Conservation (phyloP, 768 basidiomycete species). For the Trametes meyenii region DNA sequence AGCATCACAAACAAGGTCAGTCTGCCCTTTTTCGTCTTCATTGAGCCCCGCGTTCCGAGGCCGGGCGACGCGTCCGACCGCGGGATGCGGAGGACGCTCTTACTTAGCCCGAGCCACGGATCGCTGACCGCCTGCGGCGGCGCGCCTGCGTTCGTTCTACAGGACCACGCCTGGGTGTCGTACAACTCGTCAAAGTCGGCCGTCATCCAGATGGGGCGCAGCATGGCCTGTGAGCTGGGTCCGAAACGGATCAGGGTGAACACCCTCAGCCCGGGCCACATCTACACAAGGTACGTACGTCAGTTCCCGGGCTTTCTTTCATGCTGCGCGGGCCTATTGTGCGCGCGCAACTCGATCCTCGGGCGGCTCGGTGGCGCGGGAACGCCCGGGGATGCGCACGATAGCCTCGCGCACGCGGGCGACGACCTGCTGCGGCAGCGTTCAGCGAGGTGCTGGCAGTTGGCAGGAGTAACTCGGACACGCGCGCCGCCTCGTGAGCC, state of each 20-base stretch:
- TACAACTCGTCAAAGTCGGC: conserved; percentile 81
- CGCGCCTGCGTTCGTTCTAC: conserved; percentile 2
- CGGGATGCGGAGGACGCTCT: not conserved
- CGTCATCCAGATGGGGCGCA: conserved; percentile 78
- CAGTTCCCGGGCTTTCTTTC: too few relatives aligned
- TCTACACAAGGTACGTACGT: conserved; percentile 60
- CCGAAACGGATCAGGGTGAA: conserved; percentile 70
- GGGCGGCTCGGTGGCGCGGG: too few relatives aligned
- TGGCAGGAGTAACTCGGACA: not conserved
- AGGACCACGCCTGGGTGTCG: conserved; percentile 77
- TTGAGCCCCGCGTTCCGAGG: too few relatives aligned
- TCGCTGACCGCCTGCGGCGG: conserved; percentile 1
- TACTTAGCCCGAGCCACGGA: not conserved
- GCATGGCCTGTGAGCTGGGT: conserved; percentile 82
- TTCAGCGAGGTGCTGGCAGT: too few relatives aligned
- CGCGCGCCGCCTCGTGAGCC: conserved; percentile 4
- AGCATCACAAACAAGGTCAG: conserved; percentile 67
- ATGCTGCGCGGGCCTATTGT: too few relatives aligned
- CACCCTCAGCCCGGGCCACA: conserved; percentile 74
- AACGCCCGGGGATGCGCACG: too few relatives aligned
- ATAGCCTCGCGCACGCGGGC: too few relatives aligned
- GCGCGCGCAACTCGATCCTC: too few relatives aligned
- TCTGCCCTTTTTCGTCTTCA: not conserved
- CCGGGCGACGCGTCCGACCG: too few relatives aligned
- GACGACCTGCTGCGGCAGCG: not conserved